These are phyloP conservation scores for Candolleomyces aberdarensis DNA, from an alignment of 768 basidiomycete genomes.

Conservation along the genomic window DNA sequence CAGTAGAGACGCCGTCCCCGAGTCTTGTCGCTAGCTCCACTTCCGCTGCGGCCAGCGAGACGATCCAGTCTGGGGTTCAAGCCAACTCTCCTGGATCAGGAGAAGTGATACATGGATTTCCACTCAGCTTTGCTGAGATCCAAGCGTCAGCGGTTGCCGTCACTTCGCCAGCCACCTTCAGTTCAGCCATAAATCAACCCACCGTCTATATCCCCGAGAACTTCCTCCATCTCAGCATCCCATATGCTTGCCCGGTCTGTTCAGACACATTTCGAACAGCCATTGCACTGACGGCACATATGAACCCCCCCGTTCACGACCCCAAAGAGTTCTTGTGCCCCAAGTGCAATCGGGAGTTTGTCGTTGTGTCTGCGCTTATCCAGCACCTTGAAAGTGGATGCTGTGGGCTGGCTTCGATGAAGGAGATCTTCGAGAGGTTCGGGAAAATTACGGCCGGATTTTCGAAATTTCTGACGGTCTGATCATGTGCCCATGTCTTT, in stretches of 20 bases:
- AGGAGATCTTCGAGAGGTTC: constrained; percentile 27
- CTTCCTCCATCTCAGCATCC: constrained; percentile 11
- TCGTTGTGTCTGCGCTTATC: constrained; percentile 53
- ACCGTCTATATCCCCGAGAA: constrained; percentile 36
- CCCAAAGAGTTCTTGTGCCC: constrained; percentile 57
- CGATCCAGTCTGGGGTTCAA: neutral
- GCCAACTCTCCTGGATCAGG: constrained; percentile 34
- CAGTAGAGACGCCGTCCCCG: constrained; percentile 9
- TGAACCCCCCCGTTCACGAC: constrained; percentile 59
- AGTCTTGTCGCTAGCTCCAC: no score
- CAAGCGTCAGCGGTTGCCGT: constrained; percentile 31
- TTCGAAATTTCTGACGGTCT: constrained; percentile 5
- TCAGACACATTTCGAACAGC: constrained; percentile 39
- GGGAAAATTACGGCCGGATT: constrained; percentile 7
- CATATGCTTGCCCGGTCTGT: constrained; percentile 67
- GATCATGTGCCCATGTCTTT: no score
- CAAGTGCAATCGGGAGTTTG: constrained; percentile 42
- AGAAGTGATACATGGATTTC: constrained; percentile 57
- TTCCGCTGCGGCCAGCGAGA: no score
- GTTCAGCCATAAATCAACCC: no score
- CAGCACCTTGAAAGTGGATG: constrained; percentile 64
- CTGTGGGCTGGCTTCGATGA: constrained; percentile 53
- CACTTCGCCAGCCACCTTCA: constrained; percentile 29
- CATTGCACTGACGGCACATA: constrained; percentile 52
- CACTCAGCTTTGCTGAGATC: constrained; percentile 56